Evolutionary conservation across 164 flowering plant genomes (phyloP).

Genomic region (Cinnamomum chago): DNA sequence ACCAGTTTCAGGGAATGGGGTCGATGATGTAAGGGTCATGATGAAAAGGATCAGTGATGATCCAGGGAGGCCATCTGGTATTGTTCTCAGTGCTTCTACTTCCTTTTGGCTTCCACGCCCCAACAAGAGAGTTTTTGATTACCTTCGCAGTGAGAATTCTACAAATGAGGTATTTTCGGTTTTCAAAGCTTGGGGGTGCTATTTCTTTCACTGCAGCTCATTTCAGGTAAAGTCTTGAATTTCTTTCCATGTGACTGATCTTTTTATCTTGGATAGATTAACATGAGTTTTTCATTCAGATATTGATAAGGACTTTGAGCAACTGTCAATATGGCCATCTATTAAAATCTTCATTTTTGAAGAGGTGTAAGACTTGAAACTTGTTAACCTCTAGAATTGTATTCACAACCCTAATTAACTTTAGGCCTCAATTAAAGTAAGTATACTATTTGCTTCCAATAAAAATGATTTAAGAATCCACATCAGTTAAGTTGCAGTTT

Average conservation of each 20-base stretch:
- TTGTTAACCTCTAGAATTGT: too few species aligned
- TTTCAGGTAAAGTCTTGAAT: not conserved
- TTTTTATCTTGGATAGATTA: not conserved
- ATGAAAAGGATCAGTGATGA: conserved; percentile 75
- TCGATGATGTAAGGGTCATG: conserved; percentile 78
- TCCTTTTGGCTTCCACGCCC: conserved; percentile 82
- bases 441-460: too few species aligned
- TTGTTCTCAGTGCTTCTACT: conserved; percentile 80
- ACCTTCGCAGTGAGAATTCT: conserved; percentile 66
- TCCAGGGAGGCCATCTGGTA: conserved; percentile 84
- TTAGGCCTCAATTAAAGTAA: too few species aligned
- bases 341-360: not conserved
- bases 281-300: not conserved
- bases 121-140: conserved; percentile 61
- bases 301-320: not conserved
- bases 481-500: too few species aligned
- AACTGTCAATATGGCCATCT: not conserved
- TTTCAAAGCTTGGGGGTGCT: not conserved
- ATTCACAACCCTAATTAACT: too few species aligned
- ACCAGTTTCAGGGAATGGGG: conserved; percentile 62
- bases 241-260: too few species aligned
- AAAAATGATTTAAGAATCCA: too few species aligned
- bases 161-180: conserved; percentile 51
- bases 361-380: too few species aligned
- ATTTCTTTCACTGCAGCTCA: not conserved